Percentiles rank a stretch among this genome's conserved stretches.
phyloP scores from a whole-genome alignment of 768 basidiomycete species.

The Leccinum imitatum region DNA sequence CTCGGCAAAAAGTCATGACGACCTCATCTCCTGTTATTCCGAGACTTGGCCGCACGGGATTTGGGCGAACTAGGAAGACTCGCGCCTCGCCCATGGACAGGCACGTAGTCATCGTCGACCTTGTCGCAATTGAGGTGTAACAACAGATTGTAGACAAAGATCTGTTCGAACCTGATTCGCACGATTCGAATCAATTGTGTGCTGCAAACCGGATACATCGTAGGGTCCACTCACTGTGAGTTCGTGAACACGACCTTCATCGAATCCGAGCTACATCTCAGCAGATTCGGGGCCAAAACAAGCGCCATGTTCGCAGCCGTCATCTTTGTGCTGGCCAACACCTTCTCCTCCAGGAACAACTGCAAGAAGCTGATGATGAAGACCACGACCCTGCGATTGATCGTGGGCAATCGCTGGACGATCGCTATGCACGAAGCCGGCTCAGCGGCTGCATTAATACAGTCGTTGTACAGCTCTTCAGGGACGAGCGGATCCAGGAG shows the following conservation, averaged over 20 bases:
- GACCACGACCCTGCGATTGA: constrained; percentile 82
- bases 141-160: constrained; percentile 83
- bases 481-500: constrained; percentile 91
- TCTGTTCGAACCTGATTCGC: constrained; percentile 73
- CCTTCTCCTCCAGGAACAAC: constrained; percentile 78
- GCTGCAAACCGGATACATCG: neutral
- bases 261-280: constrained; percentile 85
- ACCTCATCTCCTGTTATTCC: constrained; percentile 43
- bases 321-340: constrained; percentile 81
- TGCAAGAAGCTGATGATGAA: constrained; percentile 92
- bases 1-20: neutral
- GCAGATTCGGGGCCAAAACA: constrained; percentile 89
- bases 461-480: constrained; percentile 89
- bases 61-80: constrained; percentile 43
- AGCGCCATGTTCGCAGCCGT: constrained; percentile 84
- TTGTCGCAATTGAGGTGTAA: constrained; percentile 74
- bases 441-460: constrained; percentile 66
- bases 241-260: constrained; percentile 90
- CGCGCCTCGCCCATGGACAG: constrained; percentile 79
- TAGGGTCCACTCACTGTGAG: constrained; percentile 66
- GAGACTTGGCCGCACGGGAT: constrained; percentile 54
- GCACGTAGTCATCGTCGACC: constrained; percentile 76
- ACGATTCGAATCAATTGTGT: constrained; percentile 7
- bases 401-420: constrained; percentile 75
- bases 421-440: constrained; percentile 71